phyloP scores from a whole-genome alignment of 2,329 filamentous ascomycete species.

The Colletotrichum viniferum region DNA sequence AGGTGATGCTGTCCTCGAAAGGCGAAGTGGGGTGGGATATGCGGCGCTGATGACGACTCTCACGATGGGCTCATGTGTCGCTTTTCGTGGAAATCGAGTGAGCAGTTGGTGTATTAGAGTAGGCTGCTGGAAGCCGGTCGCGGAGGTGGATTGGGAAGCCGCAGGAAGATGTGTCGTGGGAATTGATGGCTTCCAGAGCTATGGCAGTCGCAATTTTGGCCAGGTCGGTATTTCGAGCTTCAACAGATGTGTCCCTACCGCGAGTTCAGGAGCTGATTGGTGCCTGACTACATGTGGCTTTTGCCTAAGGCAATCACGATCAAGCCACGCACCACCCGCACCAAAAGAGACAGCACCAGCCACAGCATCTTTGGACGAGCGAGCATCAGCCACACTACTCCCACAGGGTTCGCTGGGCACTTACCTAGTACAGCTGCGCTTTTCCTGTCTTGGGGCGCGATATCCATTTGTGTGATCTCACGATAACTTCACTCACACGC shows the following conservation, averaged over 20 bases:
- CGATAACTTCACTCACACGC: not conserved
- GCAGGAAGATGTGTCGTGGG: constrained; percentile 9
- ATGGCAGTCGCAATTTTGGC: constrained; percentile 22
- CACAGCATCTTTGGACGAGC: not conserved
- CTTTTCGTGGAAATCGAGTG: not conserved
- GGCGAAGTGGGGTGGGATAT: constrained; percentile 16
- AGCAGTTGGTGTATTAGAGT: not conserved
- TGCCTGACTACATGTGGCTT: constrained; percentile 17
- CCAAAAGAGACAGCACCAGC: not conserved
- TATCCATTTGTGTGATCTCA: not conserved
- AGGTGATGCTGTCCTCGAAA: constrained; percentile 14
- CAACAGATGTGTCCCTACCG: constrained; percentile 25
- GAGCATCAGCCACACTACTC: not conserved
- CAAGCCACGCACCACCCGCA: not conserved
- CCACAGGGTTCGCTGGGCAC: not conserved
- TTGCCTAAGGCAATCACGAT: constrained; percentile 1
- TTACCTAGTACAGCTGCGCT: not conserved
- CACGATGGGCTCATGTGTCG: constrained; percentile 2
- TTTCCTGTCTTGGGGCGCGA: too few species aligned
- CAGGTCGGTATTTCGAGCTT: constrained; percentile 22
- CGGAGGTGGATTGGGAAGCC: not conserved
- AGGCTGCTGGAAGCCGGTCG: constrained; percentile 21
- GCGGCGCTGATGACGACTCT: constrained; percentile 5
- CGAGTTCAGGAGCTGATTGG: constrained; percentile 19
- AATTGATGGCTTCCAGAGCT: constrained; percentile 25